A percentile compares a stretch with the other conserved stretches of the same genome.
Conservation (phyloP, 768 basidiomycete genomes). For the Lactarius trivialis region DNA sequence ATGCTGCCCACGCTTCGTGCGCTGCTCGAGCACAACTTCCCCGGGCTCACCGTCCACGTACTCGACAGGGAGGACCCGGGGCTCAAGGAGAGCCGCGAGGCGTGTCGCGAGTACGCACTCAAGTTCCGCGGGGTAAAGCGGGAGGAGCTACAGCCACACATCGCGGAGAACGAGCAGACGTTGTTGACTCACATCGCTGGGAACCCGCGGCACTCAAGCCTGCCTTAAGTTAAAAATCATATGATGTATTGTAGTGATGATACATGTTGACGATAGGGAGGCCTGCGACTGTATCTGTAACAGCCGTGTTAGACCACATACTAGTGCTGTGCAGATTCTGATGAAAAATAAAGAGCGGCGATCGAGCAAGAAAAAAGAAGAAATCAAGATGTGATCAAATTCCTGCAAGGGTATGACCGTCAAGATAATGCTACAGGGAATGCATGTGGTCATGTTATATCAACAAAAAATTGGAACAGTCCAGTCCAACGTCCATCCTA, state of each 20-base stretch:
- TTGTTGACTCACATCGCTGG: slow-evolving; percentile 32
- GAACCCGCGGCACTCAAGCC: background rate
- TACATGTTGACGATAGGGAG: background rate
- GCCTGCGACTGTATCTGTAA: background rate
- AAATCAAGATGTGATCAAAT: slow-evolving; percentile 14
- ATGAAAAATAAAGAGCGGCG: slow-evolving; percentile 3
- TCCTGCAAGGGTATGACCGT: slow-evolving; percentile 19
- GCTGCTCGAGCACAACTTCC: slow-evolving; percentile 69
- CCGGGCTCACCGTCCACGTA: slow-evolving; percentile 51
- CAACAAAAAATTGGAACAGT: slow-evolving; percentile 15
- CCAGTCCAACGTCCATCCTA: slow-evolving; percentile 5
- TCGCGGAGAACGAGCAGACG: slow-evolving; percentile 47
- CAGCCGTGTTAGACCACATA: background rate
- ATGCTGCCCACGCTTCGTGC: slow-evolving; percentile 55
- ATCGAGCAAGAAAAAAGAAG: background rate
- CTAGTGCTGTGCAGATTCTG: background rate
- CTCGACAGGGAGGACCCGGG: slow-evolving; percentile 50
- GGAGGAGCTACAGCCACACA: slow-evolving; percentile 62
- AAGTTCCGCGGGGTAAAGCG: slow-evolving; percentile 49
- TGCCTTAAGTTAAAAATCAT: background rate
- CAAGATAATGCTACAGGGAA: slow-evolving; percentile 24
- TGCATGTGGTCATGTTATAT: slow-evolving; percentile 21
- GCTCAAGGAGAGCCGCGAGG: slow-evolving; percentile 53
- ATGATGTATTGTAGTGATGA: background rate
- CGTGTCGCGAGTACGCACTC: slow-evolving; percentile 60